Evolutionary conservation across 2,329 filamentous ascomycete genomes (phyloP).

Genomic region (Macrophomina tecta): DNA sequence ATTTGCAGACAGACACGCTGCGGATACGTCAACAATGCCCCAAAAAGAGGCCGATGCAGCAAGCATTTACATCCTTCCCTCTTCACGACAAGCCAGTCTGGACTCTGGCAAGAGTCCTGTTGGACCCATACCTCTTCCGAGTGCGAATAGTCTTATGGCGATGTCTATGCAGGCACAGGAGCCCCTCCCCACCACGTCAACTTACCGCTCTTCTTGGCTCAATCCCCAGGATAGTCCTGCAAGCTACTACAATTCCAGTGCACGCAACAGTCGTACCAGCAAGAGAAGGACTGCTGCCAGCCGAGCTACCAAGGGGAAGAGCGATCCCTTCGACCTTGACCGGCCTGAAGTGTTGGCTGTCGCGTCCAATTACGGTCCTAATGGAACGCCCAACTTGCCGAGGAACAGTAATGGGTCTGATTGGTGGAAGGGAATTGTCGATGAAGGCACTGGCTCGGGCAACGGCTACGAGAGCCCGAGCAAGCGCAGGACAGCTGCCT

Average conservation of each 20-base stretch:
- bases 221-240: background rate
- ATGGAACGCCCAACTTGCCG: background rate
- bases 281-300: slow-evolving; percentile 22
- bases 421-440: slow-evolving; percentile 18
- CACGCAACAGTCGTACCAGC: slow-evolving; percentile 6
- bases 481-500: slow-evolving; percentile 2
- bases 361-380: slow-evolving; percentile 4
- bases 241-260: background rate
- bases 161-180: background rate
- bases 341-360: slow-evolving; percentile 47
- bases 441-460: background rate
- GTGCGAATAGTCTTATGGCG: background rate
- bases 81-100: slow-evolving; percentile 3
- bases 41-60: slow-evolving; percentile 2
- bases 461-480: background rate
- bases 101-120: slow-evolving; percentile 4
- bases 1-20: background rate
- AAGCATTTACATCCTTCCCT: slow-evolving; percentile 23
- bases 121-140: slow-evolving; percentile 20
- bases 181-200: slow-evolving; percentile 4
- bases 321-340: slow-evolving; percentile 50
- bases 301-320: slow-evolving; percentile 41
- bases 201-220: slow-evolving; percentile 14
- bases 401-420: slow-evolving; percentile 13
- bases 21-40: background rate